Percentiles rank a stretch among this genome's conserved stretches.
phyloP scores from a whole-genome alignment of 805 yeast species.

The Nadsonia fulvescens region DNA sequence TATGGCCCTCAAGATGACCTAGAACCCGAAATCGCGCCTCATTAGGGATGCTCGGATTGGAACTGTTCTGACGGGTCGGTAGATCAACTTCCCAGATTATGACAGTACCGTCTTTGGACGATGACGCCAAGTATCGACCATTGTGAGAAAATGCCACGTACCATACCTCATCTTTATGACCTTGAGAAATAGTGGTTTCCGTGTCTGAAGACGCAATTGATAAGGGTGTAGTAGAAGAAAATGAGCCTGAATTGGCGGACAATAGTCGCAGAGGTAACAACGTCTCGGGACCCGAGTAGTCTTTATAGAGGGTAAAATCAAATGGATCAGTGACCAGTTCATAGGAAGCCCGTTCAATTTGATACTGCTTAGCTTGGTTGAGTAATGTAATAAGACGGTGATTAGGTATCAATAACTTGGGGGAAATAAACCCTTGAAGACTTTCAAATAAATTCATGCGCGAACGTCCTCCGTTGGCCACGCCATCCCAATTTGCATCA shows the following conservation, averaged over 20 bases:
- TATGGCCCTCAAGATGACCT: slow-evolving; percentile 15
- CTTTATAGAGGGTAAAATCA: slow-evolving; percentile 23
- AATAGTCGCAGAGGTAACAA: slow-evolving; percentile 11
- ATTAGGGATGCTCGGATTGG: too few species aligned
- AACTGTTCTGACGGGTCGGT: slow-evolving; percentile 15
- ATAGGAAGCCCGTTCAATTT: slow-evolving; percentile 19
- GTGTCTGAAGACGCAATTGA: too few species aligned
- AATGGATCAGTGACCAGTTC: too few species aligned
- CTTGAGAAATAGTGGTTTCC: slow-evolving; percentile 26
- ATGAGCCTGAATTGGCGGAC: background rate
- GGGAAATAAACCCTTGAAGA: slow-evolving; percentile 29
- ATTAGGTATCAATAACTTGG: slow-evolving; percentile 35
- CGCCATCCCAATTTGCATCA: slow-evolving; percentile 19
- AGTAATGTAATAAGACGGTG: slow-evolving; percentile 32
- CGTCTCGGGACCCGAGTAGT: slow-evolving; percentile 16
- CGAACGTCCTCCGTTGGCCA: slow-evolving; percentile 19
- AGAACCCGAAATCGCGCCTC: slow-evolving; percentile 17
- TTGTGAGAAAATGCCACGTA: slow-evolving; percentile 56
- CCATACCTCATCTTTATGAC: slow-evolving; percentile 71
- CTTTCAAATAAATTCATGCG: slow-evolving; percentile 24
- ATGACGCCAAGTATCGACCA: slow-evolving; percentile 62
- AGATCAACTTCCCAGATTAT: slow-evolving; percentile 46
- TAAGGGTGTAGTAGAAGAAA: too few species aligned
- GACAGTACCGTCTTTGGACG: slow-evolving; percentile 49
- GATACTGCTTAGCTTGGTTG: slow-evolving; percentile 32